phyloP scores from a whole-genome alignment of 305 asterid genomes.

The Fraxinus angustifolia region DNA sequence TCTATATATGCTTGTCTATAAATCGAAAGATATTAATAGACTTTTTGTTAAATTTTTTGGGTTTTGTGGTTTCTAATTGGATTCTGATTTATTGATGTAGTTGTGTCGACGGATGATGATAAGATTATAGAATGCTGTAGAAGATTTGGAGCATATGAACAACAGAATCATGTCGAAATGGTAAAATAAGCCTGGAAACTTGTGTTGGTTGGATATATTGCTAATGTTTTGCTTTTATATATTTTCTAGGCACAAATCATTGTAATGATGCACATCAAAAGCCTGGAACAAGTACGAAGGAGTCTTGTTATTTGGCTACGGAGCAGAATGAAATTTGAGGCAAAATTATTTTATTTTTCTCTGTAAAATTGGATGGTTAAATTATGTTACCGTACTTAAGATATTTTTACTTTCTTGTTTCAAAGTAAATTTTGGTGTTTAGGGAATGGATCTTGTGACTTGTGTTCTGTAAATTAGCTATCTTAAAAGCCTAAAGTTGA shows the following conservation, averaged over 20 bases:
- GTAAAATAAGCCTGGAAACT: slow-evolving; percentile 25
- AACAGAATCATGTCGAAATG: slow-evolving; percentile 76
- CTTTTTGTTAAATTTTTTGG: neutral
- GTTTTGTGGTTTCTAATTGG: slow-evolving; percentile 19
- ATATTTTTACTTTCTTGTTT: neutral
- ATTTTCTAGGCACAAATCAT: slow-evolving; percentile 70
- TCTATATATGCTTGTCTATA: neutral
- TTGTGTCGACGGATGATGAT: slow-evolving; percentile 83
- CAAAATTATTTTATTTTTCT: neutral
- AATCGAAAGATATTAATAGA: neutral
- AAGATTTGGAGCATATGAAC: slow-evolving; percentile 91
- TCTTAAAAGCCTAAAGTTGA: neutral
- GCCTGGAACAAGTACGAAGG: neutral
- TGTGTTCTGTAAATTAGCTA: neutral
- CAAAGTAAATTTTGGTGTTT: neutral
- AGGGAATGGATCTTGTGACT: neutral
- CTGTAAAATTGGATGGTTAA: no score
- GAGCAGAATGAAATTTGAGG: neutral
- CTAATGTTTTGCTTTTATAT: neutral
- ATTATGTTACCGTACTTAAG: neutral
- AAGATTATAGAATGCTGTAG: slow-evolving; percentile 74
- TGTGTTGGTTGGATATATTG: neutral
- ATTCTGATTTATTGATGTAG: slow-evolving; percentile 32
- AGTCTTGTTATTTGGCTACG: neutral
- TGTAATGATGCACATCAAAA: slow-evolving; percentile 67